Conservation (phyloP, 2,329 filamentous ascomycete species). For the Periconia sp. region DNA sequence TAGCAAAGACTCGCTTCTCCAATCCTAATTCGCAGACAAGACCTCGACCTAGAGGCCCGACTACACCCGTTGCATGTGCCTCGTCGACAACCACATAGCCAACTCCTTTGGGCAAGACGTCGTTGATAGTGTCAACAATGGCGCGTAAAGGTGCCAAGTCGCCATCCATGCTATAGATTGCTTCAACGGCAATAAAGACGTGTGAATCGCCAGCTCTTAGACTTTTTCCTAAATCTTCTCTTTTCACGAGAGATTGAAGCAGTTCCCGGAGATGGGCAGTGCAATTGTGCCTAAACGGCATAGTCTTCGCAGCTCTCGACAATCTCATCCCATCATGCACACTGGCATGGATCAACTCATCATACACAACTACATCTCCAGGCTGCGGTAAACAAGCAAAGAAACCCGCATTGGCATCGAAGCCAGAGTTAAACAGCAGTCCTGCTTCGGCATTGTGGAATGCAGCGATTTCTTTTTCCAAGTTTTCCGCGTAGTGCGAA, state of each 20-base stretch:
- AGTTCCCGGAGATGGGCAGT: constrained; percentile 43
- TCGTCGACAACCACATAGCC: constrained; percentile 71
- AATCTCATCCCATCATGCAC: constrained; percentile 77
- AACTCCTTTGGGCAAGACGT: constrained; percentile 62
- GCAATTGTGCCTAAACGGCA: constrained; percentile 65
- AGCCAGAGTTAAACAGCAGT: constrained; percentile 65
- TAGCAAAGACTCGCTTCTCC: constrained; percentile 62
- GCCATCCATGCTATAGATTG: constrained; percentile 80
- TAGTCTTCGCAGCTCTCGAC: constrained; percentile 58
- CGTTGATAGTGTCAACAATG: constrained; percentile 65
- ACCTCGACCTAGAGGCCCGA: constrained; percentile 63
- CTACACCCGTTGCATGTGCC: constrained; percentile 69
- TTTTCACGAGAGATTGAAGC: constrained; percentile 48
- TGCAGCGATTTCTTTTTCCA: constrained; percentile 63
- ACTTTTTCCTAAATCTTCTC: constrained; percentile 26
- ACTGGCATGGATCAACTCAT: constrained; percentile 76
- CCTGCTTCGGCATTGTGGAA: constrained; percentile 66
- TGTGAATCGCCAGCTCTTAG: constrained; percentile 41
- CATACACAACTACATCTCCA: constrained; percentile 67
- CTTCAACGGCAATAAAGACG: constrained; percentile 44
- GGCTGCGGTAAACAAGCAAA: constrained; percentile 56
- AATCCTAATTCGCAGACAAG: constrained; percentile 60
- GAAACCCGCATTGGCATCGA: constrained; percentile 57
- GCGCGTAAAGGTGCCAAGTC: constrained; percentile 69
- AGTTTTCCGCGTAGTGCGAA: constrained; percentile 62